Percentiles rank a stretch among this genome's conserved stretches.
Conservation (phyloP, 2,329 filamentous ascomycete species). For the Chaetomiaceae sp. region DNA sequence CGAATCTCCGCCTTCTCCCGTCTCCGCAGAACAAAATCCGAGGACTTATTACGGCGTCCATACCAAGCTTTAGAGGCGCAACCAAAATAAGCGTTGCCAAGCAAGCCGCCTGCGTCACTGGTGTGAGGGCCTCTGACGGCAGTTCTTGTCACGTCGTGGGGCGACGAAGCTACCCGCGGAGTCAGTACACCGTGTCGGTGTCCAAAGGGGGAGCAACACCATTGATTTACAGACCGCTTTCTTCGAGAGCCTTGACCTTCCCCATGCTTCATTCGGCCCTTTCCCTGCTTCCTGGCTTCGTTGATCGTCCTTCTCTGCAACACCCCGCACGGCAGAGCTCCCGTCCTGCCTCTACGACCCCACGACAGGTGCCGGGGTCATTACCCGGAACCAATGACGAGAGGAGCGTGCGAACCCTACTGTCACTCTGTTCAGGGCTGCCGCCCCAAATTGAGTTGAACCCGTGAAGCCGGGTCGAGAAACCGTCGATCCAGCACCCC, state of each 20-base stretch:
- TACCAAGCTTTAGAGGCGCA: neutral
- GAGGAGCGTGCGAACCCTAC: neutral
- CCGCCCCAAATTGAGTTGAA: too few relatives aligned
- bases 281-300: neutral
- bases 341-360: neutral
- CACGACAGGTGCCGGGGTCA: neutral
- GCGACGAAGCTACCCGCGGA: too few relatives aligned
- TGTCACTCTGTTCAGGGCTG: neutral
- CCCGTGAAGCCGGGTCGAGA: too few relatives aligned
- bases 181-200: too few relatives aligned
- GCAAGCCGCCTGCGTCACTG: too few relatives aligned
- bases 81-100: too few relatives aligned
- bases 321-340: constrained; percentile 7
- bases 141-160: too few relatives aligned
- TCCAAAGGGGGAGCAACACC: neutral
- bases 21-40: too few relatives aligned
- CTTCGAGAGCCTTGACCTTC: neutral
- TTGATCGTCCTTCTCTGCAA: constrained; percentile 4
- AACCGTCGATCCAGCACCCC: neutral
- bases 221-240: neutral
- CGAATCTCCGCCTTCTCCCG: too few relatives aligned
- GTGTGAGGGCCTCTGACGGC: too few relatives aligned
- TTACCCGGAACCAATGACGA: constrained; percentile 20
- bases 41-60: too few relatives aligned
- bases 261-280: constrained; percentile 8